Base-by-base conservation (phyloP, 2,329 filamentous ascomycete species). In the Calonectria pseudoturangicola region DNA sequence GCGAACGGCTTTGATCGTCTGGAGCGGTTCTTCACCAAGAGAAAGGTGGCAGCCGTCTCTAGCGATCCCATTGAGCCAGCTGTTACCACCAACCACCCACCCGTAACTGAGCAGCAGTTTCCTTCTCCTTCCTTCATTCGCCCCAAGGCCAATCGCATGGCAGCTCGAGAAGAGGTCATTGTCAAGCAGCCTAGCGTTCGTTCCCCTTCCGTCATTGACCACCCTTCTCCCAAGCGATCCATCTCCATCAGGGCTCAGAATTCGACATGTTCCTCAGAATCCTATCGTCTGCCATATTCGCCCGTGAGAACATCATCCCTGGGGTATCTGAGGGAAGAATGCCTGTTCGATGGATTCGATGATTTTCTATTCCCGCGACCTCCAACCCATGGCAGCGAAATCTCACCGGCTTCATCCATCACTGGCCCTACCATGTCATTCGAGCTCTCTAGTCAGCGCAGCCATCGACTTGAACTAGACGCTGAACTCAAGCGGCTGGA, bases 51-150 rank as follows among this genome's bases (percentile, higher is more conserved):
- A 21, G 58, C 70, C 41, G 69, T 73, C 33, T 73, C 82, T 18
- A 71, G 76, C 13, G 79, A 80, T 39, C 73, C 77, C 51, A 79
- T 71, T 65, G 78, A 75, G 66, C 74, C 79, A 67, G 73, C 72
- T 47, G 78, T 70, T 50, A 77, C 72, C 62, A 77, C 72, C 62
- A 56, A 78, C 67, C 70, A 71, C 33, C 64, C 73, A 18, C 75
- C 76, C 36, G 68, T 79, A 10, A 65, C 79, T 28, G 83, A 81
- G 64, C 84, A 83, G 64, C 81, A 84, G 63, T 90, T 90, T 73
- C 88, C 88, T 5, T 85, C 85, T 25, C 86, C 88, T 8, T 89
- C 88, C 1, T 92, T 90, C 75, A 89, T 92, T 73, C 85, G 88
- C 56, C 90, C 90, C 30, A 91, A 85, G 45, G 85, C 86, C 18